Conservation (phyloP, 371 early-diverging fungal species). For the Mortierella sp. region DNA sequence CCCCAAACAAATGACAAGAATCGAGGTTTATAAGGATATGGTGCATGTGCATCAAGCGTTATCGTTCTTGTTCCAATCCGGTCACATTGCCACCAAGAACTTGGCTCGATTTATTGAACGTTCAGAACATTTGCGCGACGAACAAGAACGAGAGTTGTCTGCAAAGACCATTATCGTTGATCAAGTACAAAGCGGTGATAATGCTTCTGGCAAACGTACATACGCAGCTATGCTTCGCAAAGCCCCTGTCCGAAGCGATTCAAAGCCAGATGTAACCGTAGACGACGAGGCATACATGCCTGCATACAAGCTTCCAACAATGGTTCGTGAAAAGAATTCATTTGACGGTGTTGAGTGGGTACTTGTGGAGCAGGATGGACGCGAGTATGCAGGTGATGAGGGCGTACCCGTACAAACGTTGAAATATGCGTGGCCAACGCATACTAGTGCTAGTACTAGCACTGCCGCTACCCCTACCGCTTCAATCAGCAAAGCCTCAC, state of each 20-base stretch:
- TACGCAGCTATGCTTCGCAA: not conserved
- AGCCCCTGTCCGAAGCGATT: not conserved
- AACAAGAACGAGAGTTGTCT: not conserved
- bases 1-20: slow-evolving; percentile 8
- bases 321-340: slow-evolving; percentile 19
- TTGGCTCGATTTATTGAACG: slow-evolving; percentile 46
- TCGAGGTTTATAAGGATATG: slow-evolving; percentile 48
- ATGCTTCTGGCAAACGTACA: not conserved
- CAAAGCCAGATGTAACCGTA: not conserved
- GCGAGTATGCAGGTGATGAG: slow-evolving; percentile 22
- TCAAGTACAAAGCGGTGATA: not conserved
- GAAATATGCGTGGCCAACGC: slow-evolving; percentile 10
- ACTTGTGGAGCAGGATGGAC: slow-evolving; percentile 28
- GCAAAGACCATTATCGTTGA: not conserved
- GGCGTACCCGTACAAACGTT: slow-evolving; percentile 13
- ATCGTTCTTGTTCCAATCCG: slow-evolving; percentile 4
- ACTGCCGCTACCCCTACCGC: too few species aligned
- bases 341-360: slow-evolving; percentile 39
- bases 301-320: slow-evolving; percentile 12
- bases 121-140: slow-evolving; percentile 18
- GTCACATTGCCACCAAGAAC: slow-evolving; percentile 28
- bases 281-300: slow-evolving; percentile 3
- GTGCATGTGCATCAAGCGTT: slow-evolving; percentile 44
- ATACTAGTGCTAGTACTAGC: not conserved
- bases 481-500: too few species aligned